A percentile compares a stretch with the other conserved stretches of the same genome.
Conservation (phyloP, 208 protist genomes). For the Blastocrithidia nonstop region DNA sequence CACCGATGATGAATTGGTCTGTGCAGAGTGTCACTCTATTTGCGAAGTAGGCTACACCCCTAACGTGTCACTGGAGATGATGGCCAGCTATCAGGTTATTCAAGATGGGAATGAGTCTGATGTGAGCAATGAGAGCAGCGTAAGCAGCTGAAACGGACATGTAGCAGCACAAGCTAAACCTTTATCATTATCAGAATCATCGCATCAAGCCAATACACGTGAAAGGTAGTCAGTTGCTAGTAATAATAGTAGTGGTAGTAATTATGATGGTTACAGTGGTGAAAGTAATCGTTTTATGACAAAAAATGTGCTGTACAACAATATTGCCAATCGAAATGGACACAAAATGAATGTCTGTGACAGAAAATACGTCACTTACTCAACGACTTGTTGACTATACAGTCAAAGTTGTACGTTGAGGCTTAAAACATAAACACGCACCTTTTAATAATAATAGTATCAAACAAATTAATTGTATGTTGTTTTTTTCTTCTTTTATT, state of each 20-base stretch:
- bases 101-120: slow-evolving; percentile 7
- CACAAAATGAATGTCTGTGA: slow-evolving; percentile 29
- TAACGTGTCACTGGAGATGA: slow-evolving; percentile 53
- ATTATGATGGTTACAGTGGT: background rate
- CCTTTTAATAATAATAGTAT: background rate
- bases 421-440: background rate
- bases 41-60: slow-evolving; percentile 77
- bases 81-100: slow-evolving; percentile 67
- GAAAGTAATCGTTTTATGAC: background rate
- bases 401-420: slow-evolving; percentile 24
- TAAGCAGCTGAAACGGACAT: background rate
- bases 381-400: slow-evolving; percentile 35
- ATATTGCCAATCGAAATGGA: background rate
- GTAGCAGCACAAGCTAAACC: background rate
- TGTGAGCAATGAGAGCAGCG: background rate
- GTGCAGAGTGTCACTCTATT: slow-evolving; percentile 65
- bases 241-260: no score
- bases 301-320: background rate
- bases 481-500: no score
- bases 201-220: no score
- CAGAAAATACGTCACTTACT: slow-evolving; percentile 36
- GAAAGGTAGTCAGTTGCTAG: no score
- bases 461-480: no score
- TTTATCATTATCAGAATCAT: no score
- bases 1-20: slow-evolving; percentile 58